A percentile compares a stretch with the other conserved stretches of the same genome.
Evolutionary conservation across 352 stramenopile genomes (phyloP).

Genomic region (Phytophthora cryptogea): DNA sequence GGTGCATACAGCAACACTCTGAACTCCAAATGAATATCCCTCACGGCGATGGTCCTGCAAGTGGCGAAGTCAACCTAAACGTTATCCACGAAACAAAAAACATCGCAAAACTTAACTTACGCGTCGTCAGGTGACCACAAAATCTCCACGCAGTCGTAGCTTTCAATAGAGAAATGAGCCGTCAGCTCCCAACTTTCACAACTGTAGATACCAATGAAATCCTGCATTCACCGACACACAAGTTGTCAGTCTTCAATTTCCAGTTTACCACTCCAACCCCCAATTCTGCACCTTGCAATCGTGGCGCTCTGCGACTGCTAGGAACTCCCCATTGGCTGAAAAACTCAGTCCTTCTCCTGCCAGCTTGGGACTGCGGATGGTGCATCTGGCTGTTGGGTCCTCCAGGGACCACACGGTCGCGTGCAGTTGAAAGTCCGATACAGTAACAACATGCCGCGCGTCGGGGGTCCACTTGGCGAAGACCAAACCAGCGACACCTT

Average conservation of each 20-base stretch:
- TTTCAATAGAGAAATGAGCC: constrained; percentile 71
- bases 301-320: constrained; percentile 72
- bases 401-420: constrained; percentile 80
- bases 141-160: constrained; percentile 82
- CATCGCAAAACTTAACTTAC: constrained; percentile 35
- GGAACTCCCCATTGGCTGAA: constrained; percentile 53
- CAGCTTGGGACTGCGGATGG: constrained; percentile 75
- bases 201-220: constrained; percentile 80
- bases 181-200: constrained; percentile 77
- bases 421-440: constrained; percentile 87
- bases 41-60: constrained; percentile 59
- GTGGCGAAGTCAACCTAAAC: not conserved
- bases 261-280: not conserved
- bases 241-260: not conserved
- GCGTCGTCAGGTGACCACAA: constrained; percentile 69
- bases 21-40: constrained; percentile 78
- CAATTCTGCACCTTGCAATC: constrained; percentile 67
- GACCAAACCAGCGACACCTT: constrained; percentile 72
- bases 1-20: constrained; percentile 72
- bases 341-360: constrained; percentile 68
- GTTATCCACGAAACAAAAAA: not conserved
- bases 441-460: constrained; percentile 69
- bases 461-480: constrained; percentile 59
- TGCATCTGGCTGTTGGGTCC: constrained; percentile 56
- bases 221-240: constrained; percentile 29